Base-by-base conservation (phyloP, 1,284 basidiomycete species). In the Sanguinoderma infundibulare region DNA sequence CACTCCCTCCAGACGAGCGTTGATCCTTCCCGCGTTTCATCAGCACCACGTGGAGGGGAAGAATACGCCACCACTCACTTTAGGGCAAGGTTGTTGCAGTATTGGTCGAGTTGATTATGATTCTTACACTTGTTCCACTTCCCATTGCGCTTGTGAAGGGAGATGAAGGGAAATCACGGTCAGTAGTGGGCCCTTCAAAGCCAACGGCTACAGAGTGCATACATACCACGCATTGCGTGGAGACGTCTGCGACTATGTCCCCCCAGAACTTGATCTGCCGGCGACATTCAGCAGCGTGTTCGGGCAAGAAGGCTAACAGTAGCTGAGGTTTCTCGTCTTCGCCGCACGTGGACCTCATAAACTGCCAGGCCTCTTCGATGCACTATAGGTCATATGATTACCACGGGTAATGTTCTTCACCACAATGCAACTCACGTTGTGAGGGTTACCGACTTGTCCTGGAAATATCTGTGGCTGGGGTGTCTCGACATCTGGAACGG, bases 21-120 rank as follows among this genome's bases (percentile, higher is more conserved):
- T 84, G 39, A 85, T 70, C 71, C 82, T 84, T 30, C 7, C 4
- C 30, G n/a, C 39, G 17, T 9, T 38, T 53, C 20, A 49, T 57
- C 3, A 55, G 28, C 17, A 36, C n/a, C n/a, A 1, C 9, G 15
- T 44, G 30, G 14, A 15, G 3, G 6, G 14, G 12, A 22, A 42
- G 12, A n/a, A 9, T 24, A 6, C 35, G 32, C 22, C 46, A 22
- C 7, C 44, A 65, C 75, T 46, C 57, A 82, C 83, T 85, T 84
- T 5, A 85, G 61, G 0, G 78, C 79, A 22, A 84, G 73, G 57
- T 85, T 85, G 64, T 83, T 83, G 66, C 70, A 76, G 57, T 83
- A 84, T 50, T 83, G 82, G 49, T 79, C 74, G 9, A 51, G 8
- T 12, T 35, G 30, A 10, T 51, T 5, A 74, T 75, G 3, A 67